Percentiles rank a stretch among this genome's conserved stretches.
These are phyloP conservation scores for Dendryphion nanum DNA, from an alignment of 2,329 filamentous ascomycete genomes.

Conservation along the genomic window DNA sequence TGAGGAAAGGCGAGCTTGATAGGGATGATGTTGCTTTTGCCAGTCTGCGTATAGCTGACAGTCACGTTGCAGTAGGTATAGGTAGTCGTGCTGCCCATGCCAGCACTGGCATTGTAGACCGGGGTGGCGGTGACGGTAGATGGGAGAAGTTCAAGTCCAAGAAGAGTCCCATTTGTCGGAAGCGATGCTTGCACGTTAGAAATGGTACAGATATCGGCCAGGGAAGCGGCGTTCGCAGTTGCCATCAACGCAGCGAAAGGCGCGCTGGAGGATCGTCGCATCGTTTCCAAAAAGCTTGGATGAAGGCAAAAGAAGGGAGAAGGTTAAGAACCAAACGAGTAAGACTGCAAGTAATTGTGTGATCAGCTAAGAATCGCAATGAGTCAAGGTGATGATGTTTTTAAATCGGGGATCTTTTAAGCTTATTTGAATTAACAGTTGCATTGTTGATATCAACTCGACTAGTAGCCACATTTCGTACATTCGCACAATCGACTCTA, in stretches of 20 bases:
- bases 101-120: not conserved
- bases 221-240: not conserved
- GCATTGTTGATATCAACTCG: too few relatives aligned
- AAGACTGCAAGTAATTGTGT: too few relatives aligned
- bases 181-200: not conserved
- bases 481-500: too few relatives aligned
- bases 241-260: not conserved
- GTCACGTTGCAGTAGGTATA: slow-evolving; percentile 48
- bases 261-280: not conserved
- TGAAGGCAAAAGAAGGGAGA: not conserved
- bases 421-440: too few relatives aligned
- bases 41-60: slow-evolving; percentile 47
- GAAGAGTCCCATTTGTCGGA: not conserved
- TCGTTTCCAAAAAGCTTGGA: too few relatives aligned
- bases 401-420: too few relatives aligned
- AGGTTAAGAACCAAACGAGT: too few relatives aligned
- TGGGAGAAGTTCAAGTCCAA: not conserved
- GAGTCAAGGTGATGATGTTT: too few relatives aligned
- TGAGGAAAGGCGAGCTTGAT: slow-evolving; percentile 45
- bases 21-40: slow-evolving; percentile 18
- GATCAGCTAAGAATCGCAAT: too few relatives aligned
- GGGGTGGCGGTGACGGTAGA: not conserved
- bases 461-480: too few relatives aligned
- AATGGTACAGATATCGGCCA: not conserved
- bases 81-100: slow-evolving; percentile 2